Base-by-base conservation (phyloP, 129 eudicot species). In the Flaveria robusta region DNA sequence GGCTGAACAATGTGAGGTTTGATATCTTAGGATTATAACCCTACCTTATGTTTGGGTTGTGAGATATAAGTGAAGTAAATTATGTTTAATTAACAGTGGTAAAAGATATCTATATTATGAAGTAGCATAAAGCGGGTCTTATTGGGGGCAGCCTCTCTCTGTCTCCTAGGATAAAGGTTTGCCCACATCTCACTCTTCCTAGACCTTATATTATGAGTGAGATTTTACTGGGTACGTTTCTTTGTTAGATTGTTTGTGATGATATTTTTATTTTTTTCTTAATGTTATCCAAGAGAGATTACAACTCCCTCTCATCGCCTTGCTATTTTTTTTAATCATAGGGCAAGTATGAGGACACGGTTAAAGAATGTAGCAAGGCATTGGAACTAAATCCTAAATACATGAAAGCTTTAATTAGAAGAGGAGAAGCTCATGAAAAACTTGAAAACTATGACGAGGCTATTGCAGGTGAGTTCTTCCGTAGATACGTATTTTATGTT, bases 361-460 rank as follows among this genome's bases (percentile, higher is more conserved):
- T 94, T 49, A 91, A 91, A 85, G 99, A 91, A 52, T 94, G 96
- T 82, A 91, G 88, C 76, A 94, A 86, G 77, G 96, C 99, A 12
- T 58, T 94, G 67, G 99, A 91, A 76, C 86, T 94, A 37, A 89
- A 91, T 77, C 87, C 97, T 54, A 72, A 83, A 16, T 94, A 91
- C 83, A 81, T 86, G 67, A 94, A 94, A 79, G 86, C 93, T 58
- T 81, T 91, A 34, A 59, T 87, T 52, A 86, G 97, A 84, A 91
- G 92, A 82, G 97, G 82, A 58, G 99, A 94, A 81, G 97, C 92
- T 54, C 92, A 86, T 59, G 97, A 89, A 74, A 94, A 87, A 80
- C 96, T 94, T 81, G 96, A 91, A 81, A 88, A 90, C 41, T 94
- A 75, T 83, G 99, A 94, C 3, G 97, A 94, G 59, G 87, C 97